These are phyloP conservation scores for Cavenderia fasciculata DNA, from an alignment of 78 protist species.

Conservation along the genomic window DNA sequence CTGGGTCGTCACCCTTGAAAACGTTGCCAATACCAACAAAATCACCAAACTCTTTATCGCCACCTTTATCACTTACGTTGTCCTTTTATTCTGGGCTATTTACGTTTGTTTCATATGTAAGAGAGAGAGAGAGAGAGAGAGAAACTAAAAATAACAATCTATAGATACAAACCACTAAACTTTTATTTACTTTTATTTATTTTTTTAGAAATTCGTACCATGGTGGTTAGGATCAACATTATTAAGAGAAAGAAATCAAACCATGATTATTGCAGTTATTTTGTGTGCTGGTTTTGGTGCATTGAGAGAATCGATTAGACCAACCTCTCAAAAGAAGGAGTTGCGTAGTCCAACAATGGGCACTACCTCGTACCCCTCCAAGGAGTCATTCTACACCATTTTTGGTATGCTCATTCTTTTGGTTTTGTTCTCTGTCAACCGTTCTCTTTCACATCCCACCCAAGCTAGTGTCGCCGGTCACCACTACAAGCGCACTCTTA, in stretches of 20 bases:
- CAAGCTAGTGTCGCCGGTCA: slow-evolving; percentile 44
- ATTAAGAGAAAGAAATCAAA: slow-evolving; percentile 73
- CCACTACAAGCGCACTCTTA: slow-evolving; percentile 20
- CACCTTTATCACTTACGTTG: slow-evolving; percentile 30
- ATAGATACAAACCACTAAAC: too few relatives aligned
- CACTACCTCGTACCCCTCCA: slow-evolving; percentile 15
- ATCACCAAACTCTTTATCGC: slow-evolving; percentile 2
- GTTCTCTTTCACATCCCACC: slow-evolving; percentile 63
- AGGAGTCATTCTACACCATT: slow-evolving; percentile 27
- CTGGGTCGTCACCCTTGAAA: slow-evolving; percentile 55
- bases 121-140: too few relatives aligned
- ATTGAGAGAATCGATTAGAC: background rate
- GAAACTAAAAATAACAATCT: too few relatives aligned
- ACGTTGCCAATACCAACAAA: slow-evolving; percentile 1
- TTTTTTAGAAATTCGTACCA: slow-evolving; percentile 50
- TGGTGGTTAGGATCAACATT: slow-evolving; percentile 71
- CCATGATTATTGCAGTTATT: slow-evolving; percentile 46
- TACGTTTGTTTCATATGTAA: slow-evolving; percentile 71
- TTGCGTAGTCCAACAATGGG: background rate
- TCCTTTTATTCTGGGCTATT: slow-evolving; percentile 71
- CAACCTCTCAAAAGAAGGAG: background rate
- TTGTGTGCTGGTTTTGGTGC: slow-evolving; percentile 22
- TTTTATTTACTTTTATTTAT: too few relatives aligned
- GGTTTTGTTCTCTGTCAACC: slow-evolving; percentile 44
- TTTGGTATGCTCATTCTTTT: slow-evolving; percentile 33